phyloP scores from a whole-genome alignment of 352 stramenopile genomes.

The Phytopythium delawarense region DNA sequence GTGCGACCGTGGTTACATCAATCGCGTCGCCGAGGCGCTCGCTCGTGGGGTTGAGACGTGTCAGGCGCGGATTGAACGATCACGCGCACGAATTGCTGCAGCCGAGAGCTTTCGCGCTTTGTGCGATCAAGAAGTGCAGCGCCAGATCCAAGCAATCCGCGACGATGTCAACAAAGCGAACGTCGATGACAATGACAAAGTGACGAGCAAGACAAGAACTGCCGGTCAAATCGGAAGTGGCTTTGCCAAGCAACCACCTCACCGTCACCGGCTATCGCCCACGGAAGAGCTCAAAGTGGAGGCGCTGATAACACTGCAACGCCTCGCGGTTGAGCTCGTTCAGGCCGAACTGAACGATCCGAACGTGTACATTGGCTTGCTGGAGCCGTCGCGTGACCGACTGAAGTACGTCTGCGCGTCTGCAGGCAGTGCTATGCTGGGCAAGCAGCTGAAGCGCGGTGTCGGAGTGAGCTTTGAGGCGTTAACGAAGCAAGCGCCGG shows the following conservation, averaged over 20 bases:
- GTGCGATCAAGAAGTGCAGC: constrained; percentile 22
- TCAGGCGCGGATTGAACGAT: constrained; percentile 35
- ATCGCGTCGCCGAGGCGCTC: constrained; percentile 23
- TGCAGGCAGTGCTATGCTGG: constrained; percentile 43
- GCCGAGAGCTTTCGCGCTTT: constrained; percentile 20
- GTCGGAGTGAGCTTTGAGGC: constrained; percentile 55
- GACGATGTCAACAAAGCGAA: not conserved
- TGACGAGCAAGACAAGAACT: not conserved
- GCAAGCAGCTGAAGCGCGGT: constrained; percentile 52
- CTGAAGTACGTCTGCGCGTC: constrained; percentile 57
- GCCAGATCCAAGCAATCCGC: not conserved
- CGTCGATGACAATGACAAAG: not conserved
- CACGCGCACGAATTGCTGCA: constrained; percentile 24
- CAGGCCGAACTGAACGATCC: constrained; percentile 27
- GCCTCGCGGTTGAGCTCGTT: constrained; percentile 26
- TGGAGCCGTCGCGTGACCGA: constrained; percentile 40
- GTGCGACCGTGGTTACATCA: constrained; percentile 52
- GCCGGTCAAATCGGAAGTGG: not conserved
- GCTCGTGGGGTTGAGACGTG: constrained; percentile 1
- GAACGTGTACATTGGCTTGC: constrained; percentile 60
- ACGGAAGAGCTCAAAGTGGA: constrained; percentile 46
- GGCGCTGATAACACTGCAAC: constrained; percentile 28
- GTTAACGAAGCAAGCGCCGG: constrained; percentile 28
- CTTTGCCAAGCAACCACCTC: not conserved
- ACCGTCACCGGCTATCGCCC: constrained; percentile 13